Conservation (phyloP, 176 grass and related monocot genomes). For the Musa beccarii region DNA sequence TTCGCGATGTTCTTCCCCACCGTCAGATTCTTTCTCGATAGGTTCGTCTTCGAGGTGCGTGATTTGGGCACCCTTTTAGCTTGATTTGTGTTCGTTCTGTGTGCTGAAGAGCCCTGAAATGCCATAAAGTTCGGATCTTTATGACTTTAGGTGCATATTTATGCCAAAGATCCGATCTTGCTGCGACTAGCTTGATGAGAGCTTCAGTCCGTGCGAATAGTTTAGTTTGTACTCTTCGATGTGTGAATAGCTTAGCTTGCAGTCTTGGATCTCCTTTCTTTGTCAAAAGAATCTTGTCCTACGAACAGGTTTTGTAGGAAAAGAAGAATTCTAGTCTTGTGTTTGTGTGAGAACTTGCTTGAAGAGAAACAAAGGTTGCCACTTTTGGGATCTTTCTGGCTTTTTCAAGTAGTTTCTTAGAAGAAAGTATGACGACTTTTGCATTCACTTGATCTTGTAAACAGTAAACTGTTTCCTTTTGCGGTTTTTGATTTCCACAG, state of each 20-base stretch:
- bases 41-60: slow-evolving; percentile 62
- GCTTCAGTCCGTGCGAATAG: background rate
- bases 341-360: no score
- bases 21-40: slow-evolving; percentile 59
- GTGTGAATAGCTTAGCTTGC: background rate
- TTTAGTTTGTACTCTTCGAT: no score
- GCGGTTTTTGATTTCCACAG: no score
- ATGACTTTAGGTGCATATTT: background rate
- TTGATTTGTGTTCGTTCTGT: background rate
- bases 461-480: no score
- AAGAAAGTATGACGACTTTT: no score
- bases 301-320: background rate
- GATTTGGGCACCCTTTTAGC: background rate
- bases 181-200: background rate
- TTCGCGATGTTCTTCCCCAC: slow-evolving; percentile 54
- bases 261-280: background rate
- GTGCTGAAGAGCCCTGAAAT: background rate
- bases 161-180: background rate
- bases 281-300: background rate
- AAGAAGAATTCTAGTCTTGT: background rate
- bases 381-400: no score
- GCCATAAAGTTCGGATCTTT: background rate
- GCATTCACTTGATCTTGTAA: no score
- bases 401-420: no score
- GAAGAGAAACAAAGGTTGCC: no score